Base-by-base conservation (phyloP, 768 basidiomycete species). In the Rhizopogon salebrosus region DNA sequence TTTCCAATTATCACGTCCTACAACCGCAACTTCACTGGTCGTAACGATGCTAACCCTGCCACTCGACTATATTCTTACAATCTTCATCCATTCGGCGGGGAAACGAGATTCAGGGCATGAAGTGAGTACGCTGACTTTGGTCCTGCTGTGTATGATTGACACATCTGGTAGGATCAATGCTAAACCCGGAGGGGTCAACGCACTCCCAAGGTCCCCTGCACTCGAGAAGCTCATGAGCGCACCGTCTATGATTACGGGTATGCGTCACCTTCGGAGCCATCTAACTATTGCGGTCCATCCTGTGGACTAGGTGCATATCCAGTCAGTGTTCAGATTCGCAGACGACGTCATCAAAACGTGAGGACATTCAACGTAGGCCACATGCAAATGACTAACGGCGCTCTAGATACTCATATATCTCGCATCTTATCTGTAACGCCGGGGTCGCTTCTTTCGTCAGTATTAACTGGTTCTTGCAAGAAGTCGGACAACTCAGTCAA, bases 371-470 rank as follows among this genome's bases (percentile, higher is more conserved):
- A n/a, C 11, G n/a, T 26, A 34, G 5, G n/a, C 20, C 20, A 4
- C 13, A 13, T 29, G 40, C 18, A 54, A 24, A 39, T 49, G 22
- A 10, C 34, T 41, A 34, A 42, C 3, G 22, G 49, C 51, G 36
- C 8, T 54, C 20, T 52, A 94, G 91, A 54, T 87, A 90, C 58
- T 78, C 85, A 2, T 90, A 93, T 60, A 71, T 94, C 24, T 89
- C 92, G 0, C 90, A 89, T 61, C 67, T 92, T 36, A 79, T 92
- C 29, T 84, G 78, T 64, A 94, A 93, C 56, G 92, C 92, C 11
- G 92, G 92, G 4, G 70, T 85, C 1, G 80, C 79, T 1, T 77
- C 77, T 55, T 87, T 85, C 60, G 64, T 60, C 26, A 67, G 68
- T 11, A 77, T 92, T 31, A 64, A 84, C 61, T 84, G 78, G 79